Evolutionary conservation across 345 rosid species (phyloP), one percentile per base, ranked within the genome.

Genomic region (Diplotaxis tenuifolia): DNA sequence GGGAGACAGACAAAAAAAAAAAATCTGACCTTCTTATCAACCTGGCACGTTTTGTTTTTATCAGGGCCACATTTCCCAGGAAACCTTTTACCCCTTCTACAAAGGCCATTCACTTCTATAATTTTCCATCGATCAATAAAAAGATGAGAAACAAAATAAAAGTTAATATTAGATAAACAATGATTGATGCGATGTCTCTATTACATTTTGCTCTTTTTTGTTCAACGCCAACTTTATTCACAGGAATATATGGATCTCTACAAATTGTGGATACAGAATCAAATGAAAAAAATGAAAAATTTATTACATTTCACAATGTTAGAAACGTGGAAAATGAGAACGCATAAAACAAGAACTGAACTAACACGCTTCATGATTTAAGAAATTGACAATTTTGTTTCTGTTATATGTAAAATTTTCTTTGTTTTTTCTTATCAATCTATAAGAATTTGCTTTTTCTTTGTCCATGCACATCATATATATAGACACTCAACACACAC

Each of bases 61-160:
- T 29, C 40, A 58, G 63, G 22, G 7, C 63, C 63, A 16, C 64
- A 59, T 29, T 29, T 29, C 29, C 64, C 64, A 29, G 42, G 64
- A 18, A 1, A 8, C 32, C 12, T 9, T 1, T 0, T 4, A 16
- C 2, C 3, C 1, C 3, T 3, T 16, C 2, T 7, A 59, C 64
- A 59, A 4, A 4, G n/a, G 19, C 40, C 64, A 29, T 29, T 16
- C 23, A 59, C 42, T 59, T 59, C 64, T 59, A 29, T 20, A 28
- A 58, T 58, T 58, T 57, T 7, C 21, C 31, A 27, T 18, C 11
- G 20, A 49, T 18, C 54, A 42, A 15, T 32, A 58, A 7, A 21
- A 16, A n/a, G n/a, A n/a, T n/a, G n/a, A 58, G 5, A 9, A 14
- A 42, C 50, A 54, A 54, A 25, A 27, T 14, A 27, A 27, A 28